phyloP scores from a whole-genome alignment of 179 eudicot species.

The Carnegiea gigantea region DNA sequence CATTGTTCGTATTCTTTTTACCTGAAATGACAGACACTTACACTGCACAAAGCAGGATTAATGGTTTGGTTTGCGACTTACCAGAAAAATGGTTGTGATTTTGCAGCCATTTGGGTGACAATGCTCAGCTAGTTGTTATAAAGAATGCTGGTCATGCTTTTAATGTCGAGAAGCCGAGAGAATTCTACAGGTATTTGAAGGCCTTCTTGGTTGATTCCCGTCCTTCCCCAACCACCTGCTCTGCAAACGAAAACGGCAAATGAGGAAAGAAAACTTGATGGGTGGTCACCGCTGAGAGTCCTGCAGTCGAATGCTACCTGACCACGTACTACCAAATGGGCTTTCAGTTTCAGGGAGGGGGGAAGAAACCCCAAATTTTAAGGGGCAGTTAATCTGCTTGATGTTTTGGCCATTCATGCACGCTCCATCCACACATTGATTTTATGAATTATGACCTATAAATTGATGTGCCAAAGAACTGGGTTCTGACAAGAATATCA shows the following conservation, averaged over 20 bases:
- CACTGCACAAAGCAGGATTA: neutral
- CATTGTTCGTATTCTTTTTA: neutral
- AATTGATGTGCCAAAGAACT: too few species aligned
- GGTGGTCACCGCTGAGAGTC: neutral
- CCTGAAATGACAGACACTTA: neutral
- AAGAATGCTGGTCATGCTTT: slow-evolving; percentile 55
- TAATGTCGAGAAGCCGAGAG: slow-evolving; percentile 46
- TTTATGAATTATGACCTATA: too few species aligned
- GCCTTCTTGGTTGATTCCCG: slow-evolving; percentile 38
- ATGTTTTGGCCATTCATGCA: neutral
- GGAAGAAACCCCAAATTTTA: neutral
- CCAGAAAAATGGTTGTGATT: neutral
- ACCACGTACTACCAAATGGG: too few species aligned
- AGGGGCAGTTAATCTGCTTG: neutral
- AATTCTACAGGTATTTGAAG: slow-evolving; percentile 42
- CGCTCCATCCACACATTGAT: too few species aligned
- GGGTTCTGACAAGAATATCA: too few species aligned
- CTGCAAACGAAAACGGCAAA: slow-evolving; percentile 19
- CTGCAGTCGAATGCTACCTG: neutral
- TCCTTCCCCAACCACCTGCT: neutral
- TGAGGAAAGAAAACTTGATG: neutral
- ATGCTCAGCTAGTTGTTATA: slow-evolving; percentile 46
- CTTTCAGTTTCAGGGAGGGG: neutral
- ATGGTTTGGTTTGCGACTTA: neutral
- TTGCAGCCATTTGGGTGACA: slow-evolving; percentile 52